A percentile compares a stretch with the other conserved stretches of the same genome.
phyloP scores from a whole-genome alignment of 1,284 basidiomycete species.

The Puccinia coronata region DNA sequence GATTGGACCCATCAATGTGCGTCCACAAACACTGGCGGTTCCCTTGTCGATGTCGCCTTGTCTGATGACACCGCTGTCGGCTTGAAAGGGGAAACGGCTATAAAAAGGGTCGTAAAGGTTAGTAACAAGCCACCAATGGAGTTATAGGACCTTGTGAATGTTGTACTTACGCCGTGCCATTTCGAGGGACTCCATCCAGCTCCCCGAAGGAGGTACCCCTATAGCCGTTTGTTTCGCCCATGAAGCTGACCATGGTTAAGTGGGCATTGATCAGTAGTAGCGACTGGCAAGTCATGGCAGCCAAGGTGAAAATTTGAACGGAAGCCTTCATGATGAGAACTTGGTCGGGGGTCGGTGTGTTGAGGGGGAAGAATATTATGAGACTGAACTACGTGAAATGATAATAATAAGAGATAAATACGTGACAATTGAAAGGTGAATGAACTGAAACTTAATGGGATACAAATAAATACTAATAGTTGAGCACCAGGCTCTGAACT shows the following conservation, averaged over 20 bases:
- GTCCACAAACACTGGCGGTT: slow-evolving; percentile 39
- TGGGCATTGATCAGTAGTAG: slow-evolving; percentile 14
- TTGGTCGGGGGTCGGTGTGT: neutral
- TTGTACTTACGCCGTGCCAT: slow-evolving; percentile 37
- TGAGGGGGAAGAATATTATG: neutral
- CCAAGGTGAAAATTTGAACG: neutral
- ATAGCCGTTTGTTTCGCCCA: slow-evolving; percentile 48
- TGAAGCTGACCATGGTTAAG: slow-evolving; percentile 38
- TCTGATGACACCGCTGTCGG: slow-evolving; percentile 37
- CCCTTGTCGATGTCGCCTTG: slow-evolving; percentile 40
- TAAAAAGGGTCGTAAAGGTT: neutral
- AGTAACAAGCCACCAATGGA: neutral
- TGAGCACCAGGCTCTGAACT: slow-evolving; percentile 25
- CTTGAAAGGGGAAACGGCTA: slow-evolving; percentile 43
- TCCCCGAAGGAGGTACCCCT: slow-evolving; percentile 38
- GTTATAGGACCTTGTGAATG: no score
- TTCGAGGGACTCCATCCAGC: slow-evolving; percentile 34
- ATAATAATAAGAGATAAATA: slow-evolving; percentile 10
- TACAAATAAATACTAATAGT: slow-evolving; percentile 21
- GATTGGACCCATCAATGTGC: slow-evolving; percentile 42
- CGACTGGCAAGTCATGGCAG: neutral
- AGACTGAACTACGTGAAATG: neutral
- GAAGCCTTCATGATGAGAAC: slow-evolving; percentile 31
- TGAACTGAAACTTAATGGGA: neutral
- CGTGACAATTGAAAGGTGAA: slow-evolving; percentile 20